phyloP scores from a whole-genome alignment of 2,329 filamentous ascomycete genomes.

The Venturia pyrina region DNA sequence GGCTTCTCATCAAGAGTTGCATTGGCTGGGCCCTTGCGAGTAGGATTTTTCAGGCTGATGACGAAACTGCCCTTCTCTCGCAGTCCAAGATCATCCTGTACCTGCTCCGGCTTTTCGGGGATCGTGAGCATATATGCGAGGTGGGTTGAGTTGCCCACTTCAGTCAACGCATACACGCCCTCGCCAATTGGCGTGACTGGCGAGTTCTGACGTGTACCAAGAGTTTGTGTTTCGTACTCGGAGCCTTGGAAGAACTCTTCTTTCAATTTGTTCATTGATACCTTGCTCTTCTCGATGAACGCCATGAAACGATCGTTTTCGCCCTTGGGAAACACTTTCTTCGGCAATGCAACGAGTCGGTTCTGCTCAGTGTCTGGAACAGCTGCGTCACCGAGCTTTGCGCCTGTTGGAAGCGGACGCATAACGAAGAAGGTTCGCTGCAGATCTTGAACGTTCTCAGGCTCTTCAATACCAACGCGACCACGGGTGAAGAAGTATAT shows the following conservation, averaged over 20 bases:
- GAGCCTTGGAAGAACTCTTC: slow-evolving; percentile 57
- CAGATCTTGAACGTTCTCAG: slow-evolving; percentile 60
- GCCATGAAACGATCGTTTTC: slow-evolving; percentile 63
- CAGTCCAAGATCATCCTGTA: slow-evolving; percentile 68
- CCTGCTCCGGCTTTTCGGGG: slow-evolving; percentile 56
- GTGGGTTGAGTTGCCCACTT: slow-evolving; percentile 61
- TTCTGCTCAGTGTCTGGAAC: slow-evolving; percentile 51
- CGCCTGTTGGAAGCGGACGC: slow-evolving; percentile 59
- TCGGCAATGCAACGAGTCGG: slow-evolving; percentile 68
- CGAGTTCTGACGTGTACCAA: slow-evolving; percentile 56
- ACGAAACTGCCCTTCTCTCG: slow-evolving; percentile 65
- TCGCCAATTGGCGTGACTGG: slow-evolving; percentile 69
- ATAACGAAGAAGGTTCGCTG: slow-evolving; percentile 72
- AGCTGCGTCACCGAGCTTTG: slow-evolving; percentile 52
- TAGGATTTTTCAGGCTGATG: slow-evolving; percentile 70
- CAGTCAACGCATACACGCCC: slow-evolving; percentile 74
- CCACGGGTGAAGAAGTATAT: slow-evolving; percentile 86
- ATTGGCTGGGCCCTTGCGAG: slow-evolving; percentile 53
- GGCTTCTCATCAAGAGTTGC: slow-evolving; percentile 54
- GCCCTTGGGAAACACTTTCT: slow-evolving; percentile 66
- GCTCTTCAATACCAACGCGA: slow-evolving; percentile 62
- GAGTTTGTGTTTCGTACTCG: slow-evolving; percentile 68
- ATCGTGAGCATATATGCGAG: slow-evolving; percentile 72
- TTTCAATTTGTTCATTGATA: slow-evolving; percentile 58
- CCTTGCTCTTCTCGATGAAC: slow-evolving; percentile 68